A percentile compares a stretch with the other conserved stretches of the same genome.
phyloP scores from a whole-genome alignment of 1,139 yeast species.

The Blastobotrys aristatus region DNA sequence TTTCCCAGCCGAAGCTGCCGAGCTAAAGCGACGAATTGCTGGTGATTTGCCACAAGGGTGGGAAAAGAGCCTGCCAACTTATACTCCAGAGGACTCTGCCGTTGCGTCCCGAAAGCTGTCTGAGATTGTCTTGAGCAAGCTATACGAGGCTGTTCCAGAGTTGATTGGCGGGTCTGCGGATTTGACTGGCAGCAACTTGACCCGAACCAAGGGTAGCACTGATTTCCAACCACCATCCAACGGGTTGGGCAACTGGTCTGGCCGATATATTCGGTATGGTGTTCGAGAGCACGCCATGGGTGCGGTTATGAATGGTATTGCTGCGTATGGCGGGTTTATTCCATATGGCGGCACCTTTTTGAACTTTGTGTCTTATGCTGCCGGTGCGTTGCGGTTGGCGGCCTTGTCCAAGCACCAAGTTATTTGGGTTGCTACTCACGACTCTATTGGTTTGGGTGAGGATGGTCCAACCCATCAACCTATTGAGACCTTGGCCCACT shows the following conservation, averaged over 20 bases:
- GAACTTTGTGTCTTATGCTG: conserved; percentile 95
- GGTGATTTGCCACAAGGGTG: conserved; percentile 83
- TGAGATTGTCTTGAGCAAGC: conserved; percentile 67
- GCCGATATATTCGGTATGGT: conserved; percentile 97
- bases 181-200: conserved; percentile 95
- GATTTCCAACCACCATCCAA: conserved; percentile 92
- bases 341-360: conserved; percentile 98
- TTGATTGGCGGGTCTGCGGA: conserved; percentile 98
- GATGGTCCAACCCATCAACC: conserved; percentile 99
- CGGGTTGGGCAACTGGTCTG: conserved; percentile 79
- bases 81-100: conserved; percentile 72
- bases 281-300: conserved; percentile 99
- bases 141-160: conserved; percentile 74
- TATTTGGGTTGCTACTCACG: conserved; percentile 98
- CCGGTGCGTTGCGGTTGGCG: conserved; percentile 94
- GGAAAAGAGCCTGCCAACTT: conserved; percentile 73
- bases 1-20: conserved; percentile 78
- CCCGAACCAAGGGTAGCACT: conserved; percentile 76
- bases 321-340: conserved; percentile 91
- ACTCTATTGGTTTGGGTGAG: conserved; percentile 98
- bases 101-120: conserved; percentile 95
- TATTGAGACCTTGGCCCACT: conserved; percentile 95
- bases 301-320: conserved; percentile 96
- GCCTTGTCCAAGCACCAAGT: conserved; percentile 93
- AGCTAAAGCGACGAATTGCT: conserved; percentile 72